Evolutionary conservation across 495 filamentous ascomycete genomes (phyloP).

Genomic region (Daldinia childiae): DNA sequence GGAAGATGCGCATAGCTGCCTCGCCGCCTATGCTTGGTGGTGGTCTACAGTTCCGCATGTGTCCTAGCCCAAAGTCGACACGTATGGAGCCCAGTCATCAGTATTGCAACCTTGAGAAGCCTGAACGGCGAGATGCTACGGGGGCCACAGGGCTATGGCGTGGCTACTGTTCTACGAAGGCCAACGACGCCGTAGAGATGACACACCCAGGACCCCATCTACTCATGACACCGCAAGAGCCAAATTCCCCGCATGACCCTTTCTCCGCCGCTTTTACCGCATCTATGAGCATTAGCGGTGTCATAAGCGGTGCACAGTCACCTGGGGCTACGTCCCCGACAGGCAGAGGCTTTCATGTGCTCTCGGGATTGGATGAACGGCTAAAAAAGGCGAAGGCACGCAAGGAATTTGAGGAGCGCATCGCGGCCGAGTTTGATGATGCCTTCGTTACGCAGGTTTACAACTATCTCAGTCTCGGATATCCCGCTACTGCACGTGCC

Average conservation of each 20-base stretch:
- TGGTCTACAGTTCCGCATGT: conserved; percentile 78
- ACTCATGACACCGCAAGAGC: conserved; percentile 52
- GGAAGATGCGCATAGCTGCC: conserved; percentile 56
- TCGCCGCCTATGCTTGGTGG: conserved; percentile 87
- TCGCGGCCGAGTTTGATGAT: conserved; percentile 77
- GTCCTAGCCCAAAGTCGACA: conserved; percentile 80
- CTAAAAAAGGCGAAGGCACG: conserved; percentile 59
- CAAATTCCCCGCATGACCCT: conserved; percentile 45
- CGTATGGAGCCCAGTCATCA: conserved; percentile 69
- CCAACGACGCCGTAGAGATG: conserved; percentile 48
- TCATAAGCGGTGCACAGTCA: conserved; percentile 31
- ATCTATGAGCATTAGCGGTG: conserved; percentile 36
- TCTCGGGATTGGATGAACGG: conserved; percentile 59
- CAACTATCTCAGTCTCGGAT: conserved; percentile 93
- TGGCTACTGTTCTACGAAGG: conserved; percentile 65
- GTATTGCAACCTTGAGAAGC: conserved; percentile 50
- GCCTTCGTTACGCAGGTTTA: conserved; percentile 93
- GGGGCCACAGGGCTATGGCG: conserved; percentile 71
- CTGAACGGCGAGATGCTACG: conserved; percentile 58
- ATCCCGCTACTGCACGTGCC: conserved; percentile 79
- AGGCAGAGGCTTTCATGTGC: conserved; percentile 57
- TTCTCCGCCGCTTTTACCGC: conserved; percentile 51
- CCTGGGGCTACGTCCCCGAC: conserved; percentile 27
- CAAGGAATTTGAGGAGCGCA: conserved; percentile 59
- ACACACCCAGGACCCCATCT: conserved; percentile 51